Evolutionary conservation across 2,329 filamentous ascomycete genomes (phyloP).

Genomic region (Sclerotinia borealis): DNA sequence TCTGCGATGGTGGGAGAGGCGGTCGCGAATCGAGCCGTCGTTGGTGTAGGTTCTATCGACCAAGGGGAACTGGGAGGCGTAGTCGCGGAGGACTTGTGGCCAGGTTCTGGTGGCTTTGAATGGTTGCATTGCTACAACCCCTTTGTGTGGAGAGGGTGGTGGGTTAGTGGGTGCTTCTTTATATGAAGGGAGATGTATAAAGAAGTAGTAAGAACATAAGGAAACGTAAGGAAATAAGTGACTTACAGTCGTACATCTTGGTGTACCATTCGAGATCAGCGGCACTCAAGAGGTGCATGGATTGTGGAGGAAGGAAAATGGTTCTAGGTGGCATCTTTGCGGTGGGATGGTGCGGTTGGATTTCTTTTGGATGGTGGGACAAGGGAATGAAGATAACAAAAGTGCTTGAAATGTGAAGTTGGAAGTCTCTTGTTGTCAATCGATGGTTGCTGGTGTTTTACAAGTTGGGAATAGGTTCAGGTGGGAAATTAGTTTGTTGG

Average conservation of each 20-base stretch:
- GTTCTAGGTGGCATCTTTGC: background rate
- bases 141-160: rapidly evolving
- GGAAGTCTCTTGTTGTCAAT: background rate
- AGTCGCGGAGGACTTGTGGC: background rate
- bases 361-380: background rate
- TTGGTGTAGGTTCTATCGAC: background rate
- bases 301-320: background rate
- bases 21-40: rapidly evolving
- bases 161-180: background rate
- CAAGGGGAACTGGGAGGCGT: background rate
- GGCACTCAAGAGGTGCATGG: too few species aligned
- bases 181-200: too few species aligned
- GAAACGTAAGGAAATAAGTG: background rate
- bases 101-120: background rate
- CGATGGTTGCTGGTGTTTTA: background rate
- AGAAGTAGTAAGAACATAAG: background rate
- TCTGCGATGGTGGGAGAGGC: background rate
- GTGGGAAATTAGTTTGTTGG: background rate
- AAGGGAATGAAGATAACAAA: background rate
- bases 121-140: background rate
- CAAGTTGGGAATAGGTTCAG: background rate
- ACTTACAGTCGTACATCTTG: background rate
- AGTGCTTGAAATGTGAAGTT: background rate
- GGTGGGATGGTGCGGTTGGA: too few species aligned
- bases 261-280: background rate